Conservation (phyloP, 768 basidiomycete genomes). For the Daedalea quercina region DNA sequence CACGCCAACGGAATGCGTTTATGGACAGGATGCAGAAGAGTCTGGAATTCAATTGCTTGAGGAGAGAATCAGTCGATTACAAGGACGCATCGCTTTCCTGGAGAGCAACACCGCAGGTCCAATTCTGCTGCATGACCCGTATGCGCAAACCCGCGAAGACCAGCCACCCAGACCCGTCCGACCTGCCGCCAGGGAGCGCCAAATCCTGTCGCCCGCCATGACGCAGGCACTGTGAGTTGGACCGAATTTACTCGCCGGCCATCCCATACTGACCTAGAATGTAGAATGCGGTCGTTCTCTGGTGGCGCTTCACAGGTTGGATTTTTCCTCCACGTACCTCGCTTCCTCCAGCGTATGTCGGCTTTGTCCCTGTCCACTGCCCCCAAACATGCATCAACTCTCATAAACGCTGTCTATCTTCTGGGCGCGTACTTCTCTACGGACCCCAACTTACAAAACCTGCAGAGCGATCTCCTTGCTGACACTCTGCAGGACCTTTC, state of each 20-base stretch:
- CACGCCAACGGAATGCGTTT: conserved; percentile 63
- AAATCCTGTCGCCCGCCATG: not conserved
- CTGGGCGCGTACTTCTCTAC: conserved; percentile 23
- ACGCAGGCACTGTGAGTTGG: not conserved
- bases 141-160: not conserved
- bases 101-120: conserved; percentile 13
- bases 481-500: conserved; percentile 44
- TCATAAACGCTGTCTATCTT: conserved; percentile 37
- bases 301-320: conserved; percentile 54
- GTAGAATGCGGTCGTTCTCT: conserved; percentile 29
- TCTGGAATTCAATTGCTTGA: conserved; percentile 55
- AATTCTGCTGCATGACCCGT: conserved; percentile 21
- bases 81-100: conserved; percentile 37
- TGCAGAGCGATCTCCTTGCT: conserved; percentile 37
- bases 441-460: conserved; percentile 16
- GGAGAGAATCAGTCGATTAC: conserved; percentile 48
- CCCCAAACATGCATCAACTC: conserved; percentile 27
- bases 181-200: not conserved
- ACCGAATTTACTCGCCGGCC: too few relatives aligned
- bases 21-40: conserved; percentile 45
- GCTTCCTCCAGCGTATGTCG: conserved; percentile 32
- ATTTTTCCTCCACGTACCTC: conserved; percentile 50
- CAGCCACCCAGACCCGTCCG: not conserved
- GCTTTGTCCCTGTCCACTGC: conserved; percentile 31
- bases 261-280: too few relatives aligned